A percentile compares a stretch with the other conserved stretches of the same genome.
These are phyloP conservation scores for Pythium coloratum DNA, from an alignment of 352 stramenopile species.

Conservation along the genomic window DNA sequence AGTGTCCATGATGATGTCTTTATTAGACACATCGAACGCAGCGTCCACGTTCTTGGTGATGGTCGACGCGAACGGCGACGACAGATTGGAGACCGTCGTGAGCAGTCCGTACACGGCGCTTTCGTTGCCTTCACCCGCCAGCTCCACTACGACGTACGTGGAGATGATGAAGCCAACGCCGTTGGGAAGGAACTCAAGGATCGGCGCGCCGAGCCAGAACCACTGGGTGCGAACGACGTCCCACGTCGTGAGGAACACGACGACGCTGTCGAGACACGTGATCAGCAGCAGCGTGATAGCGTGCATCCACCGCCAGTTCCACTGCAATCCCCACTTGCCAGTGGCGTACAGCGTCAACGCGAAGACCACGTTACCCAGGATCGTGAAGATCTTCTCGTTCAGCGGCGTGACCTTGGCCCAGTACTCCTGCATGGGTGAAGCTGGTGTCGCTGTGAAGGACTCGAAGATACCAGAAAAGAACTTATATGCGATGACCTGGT, in stretches of 20 bases:
- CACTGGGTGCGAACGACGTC: neutral
- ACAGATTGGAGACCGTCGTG: neutral
- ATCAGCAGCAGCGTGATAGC: neutral
- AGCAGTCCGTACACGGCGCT: constrained; percentile 5
- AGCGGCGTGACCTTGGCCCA: constrained; percentile 1
- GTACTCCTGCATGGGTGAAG: constrained; percentile 2
- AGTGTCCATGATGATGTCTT: neutral
- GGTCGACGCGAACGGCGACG: neutral
- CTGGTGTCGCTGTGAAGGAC: neutral
- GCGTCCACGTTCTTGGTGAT: constrained; percentile 6
- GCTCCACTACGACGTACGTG: constrained; percentile 4
- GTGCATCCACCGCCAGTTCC: constrained; percentile 6
- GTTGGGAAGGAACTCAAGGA: constrained; percentile 7
- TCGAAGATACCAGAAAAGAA: constrained; percentile 4
- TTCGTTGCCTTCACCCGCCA: neutral
- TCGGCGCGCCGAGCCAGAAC: neutral
- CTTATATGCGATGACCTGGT: constrained; percentile 5
- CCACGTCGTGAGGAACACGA: constrained; percentile 1
- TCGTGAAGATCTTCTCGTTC: constrained; percentile 2
- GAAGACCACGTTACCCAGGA: constrained; percentile 1
- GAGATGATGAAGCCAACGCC: constrained; percentile 4
- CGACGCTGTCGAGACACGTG: neutral
- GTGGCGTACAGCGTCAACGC: neutral
- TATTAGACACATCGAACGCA: neutral
- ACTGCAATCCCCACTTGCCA: constrained; percentile 1